Evolutionary conservation across 257 asterid genomes (phyloP).

Genomic region (Asclepias syriaca): DNA sequence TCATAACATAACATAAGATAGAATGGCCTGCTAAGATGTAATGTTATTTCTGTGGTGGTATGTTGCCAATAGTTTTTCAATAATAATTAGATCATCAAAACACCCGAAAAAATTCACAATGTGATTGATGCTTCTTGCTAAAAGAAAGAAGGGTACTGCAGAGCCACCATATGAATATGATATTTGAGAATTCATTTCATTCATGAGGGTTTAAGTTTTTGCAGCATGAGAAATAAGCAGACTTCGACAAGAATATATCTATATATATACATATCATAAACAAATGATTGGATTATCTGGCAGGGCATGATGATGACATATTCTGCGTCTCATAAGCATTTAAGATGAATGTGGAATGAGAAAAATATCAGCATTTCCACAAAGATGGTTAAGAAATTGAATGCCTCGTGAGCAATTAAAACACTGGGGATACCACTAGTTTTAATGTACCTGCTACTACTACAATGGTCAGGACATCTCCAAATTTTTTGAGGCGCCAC

Average conservation of each 20-base stretch:
- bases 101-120: neutral
- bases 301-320: neutral
- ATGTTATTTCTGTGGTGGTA: neutral
- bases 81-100: neutral
- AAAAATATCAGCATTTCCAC: neutral
- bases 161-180: neutral
- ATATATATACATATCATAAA: neutral
- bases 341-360: neutral
- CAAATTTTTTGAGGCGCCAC: slow-evolving; percentile 47
- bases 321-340: neutral
- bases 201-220: neutral
- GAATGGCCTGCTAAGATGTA: neutral
- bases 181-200: neutral
- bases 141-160: neutral
- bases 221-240: neutral
- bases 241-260: neutral
- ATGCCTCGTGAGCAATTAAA: neutral
- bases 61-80: neutral
- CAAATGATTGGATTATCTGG: neutral
- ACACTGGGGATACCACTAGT: neutral
- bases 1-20: neutral
- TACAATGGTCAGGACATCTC: slow-evolving; percentile 61
- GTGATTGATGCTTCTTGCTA: neutral
- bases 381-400: neutral
- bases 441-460: slow-evolving; percentile 64